A percentile compares a stretch with the other conserved stretches of the same genome.
Conservation (phyloP, 139 green algal genomes). For the Monoraphidium neglectum region DNA sequence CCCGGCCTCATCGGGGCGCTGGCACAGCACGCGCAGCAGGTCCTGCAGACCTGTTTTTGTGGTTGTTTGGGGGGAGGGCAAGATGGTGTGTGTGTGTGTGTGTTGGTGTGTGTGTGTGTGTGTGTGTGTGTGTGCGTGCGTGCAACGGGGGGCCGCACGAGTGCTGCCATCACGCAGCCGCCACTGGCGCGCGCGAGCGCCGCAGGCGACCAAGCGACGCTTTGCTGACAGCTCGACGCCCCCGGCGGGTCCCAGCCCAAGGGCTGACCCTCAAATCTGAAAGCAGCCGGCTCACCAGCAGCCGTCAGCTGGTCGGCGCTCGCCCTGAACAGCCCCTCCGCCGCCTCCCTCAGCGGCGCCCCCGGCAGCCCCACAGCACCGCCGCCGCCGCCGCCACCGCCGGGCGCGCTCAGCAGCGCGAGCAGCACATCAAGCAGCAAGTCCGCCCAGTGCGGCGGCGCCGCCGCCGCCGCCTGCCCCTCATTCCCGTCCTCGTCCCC, state of each 20-base stretch:
- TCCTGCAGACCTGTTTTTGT: conserved; percentile 47
- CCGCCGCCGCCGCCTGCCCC: conserved; percentile 10
- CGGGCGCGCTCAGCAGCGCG: conserved; percentile 56
- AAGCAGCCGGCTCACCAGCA: conserved; percentile 33
- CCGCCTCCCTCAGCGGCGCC: conserved; percentile 66
- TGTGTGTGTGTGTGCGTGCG: too few species aligned
- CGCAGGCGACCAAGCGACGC: too few species aligned
- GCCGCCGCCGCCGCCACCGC: conserved; percentile 1
- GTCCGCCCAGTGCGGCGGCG: conserved; percentile 63
- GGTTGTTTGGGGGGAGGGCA: too few species aligned
- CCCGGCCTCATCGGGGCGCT: conserved; percentile 32
- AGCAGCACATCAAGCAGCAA: conserved; percentile 79
- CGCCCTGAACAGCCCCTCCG: conserved; percentile 63
- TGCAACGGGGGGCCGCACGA: too few species aligned
- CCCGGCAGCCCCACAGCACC: conserved; percentile 48
- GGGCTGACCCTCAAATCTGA: too few species aligned
- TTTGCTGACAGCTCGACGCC: too few species aligned
- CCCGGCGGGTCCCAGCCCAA: too few species aligned
- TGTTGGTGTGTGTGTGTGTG: too few species aligned
- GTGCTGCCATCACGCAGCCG: too few species aligned
- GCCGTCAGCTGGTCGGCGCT: conserved; percentile 44
- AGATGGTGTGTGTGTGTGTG: too few species aligned
- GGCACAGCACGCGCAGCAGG: conserved; percentile 65
- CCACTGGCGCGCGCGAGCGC: too few species aligned
- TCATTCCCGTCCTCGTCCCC: conserved; percentile 10